A percentile compares a stretch with the other conserved stretches of the same genome.
These are phyloP conservation scores for Trichoderma gamsii DNA, from an alignment of 495 filamentous ascomycete species.

Conservation along the genomic window DNA sequence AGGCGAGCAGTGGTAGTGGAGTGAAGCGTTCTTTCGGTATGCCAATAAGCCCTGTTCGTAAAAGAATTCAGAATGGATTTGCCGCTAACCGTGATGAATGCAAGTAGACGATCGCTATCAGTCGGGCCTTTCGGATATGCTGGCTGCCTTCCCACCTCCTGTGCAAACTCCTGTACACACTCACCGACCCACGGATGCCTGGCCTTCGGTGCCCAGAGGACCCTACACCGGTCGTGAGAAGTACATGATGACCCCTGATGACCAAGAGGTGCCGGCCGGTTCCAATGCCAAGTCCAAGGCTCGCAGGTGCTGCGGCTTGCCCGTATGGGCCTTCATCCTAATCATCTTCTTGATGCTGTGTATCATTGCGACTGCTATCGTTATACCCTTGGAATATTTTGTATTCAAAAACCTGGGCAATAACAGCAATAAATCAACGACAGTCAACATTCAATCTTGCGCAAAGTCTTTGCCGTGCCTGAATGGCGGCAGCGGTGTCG, in stretches of 20 bases:
- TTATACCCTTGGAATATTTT: slow-evolving; percentile 80
- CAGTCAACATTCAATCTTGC: slow-evolving; percentile 41
- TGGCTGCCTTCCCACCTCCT: slow-evolving; percentile 87
- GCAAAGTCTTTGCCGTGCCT: slow-evolving; percentile 53
- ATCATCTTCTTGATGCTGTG: slow-evolving; percentile 62
- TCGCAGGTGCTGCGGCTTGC: slow-evolving; percentile 65
- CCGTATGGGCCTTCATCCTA: slow-evolving; percentile 70
- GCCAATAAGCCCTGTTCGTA: slow-evolving; percentile 25
- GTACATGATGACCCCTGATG: background rate
- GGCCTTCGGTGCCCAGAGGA: slow-evolving; percentile 32
- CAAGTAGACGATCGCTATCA: slow-evolving; percentile 26
- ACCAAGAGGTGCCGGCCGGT: background rate
- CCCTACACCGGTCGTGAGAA: slow-evolving; percentile 13
- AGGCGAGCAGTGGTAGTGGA: slow-evolving; percentile 23
- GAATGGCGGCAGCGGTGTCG: slow-evolving; percentile 74
- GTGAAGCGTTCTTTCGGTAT: slow-evolving; percentile 26
- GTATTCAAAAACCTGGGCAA: slow-evolving; percentile 52
- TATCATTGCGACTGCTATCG: slow-evolving; percentile 76
- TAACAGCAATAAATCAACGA: slow-evolving; percentile 23
- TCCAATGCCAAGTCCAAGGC: slow-evolving; percentile 19
- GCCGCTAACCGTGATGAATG: background rate
- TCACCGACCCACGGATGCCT: slow-evolving; percentile 28
- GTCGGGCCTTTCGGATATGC: slow-evolving; percentile 75
- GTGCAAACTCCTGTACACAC: slow-evolving; percentile 51
- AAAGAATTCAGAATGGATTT: background rate